Evolutionary conservation across 2,329 filamentous ascomycete genomes (phyloP).

Genomic region (Fonsecaea multimorphosa): DNA sequence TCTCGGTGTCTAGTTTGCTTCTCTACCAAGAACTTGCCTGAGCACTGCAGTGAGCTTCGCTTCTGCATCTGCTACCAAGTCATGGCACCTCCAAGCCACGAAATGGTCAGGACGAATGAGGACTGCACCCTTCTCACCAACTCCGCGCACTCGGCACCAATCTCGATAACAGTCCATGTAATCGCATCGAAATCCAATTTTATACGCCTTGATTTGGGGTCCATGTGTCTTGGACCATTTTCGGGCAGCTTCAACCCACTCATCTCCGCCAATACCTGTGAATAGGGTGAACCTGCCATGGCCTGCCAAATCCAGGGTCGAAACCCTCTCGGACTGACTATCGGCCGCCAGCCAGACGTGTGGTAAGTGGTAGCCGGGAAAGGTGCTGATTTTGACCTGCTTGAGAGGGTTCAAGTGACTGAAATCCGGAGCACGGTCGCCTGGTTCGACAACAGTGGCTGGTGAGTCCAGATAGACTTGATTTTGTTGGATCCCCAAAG

Average conservation of each 20-base stretch:
- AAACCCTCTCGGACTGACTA: background rate
- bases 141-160: background rate
- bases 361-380: slow-evolving; percentile 64
- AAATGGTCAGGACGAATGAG: slow-evolving; percentile 4
- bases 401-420: slow-evolving; percentile 48
- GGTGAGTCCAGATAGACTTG: slow-evolving; percentile 57
- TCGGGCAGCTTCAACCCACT: background rate
- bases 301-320: background rate
- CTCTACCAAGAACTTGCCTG: background rate
- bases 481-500: slow-evolving; percentile 63
- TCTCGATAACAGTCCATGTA: background rate
- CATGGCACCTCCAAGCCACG: background rate
- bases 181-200: background rate
- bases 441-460: slow-evolving; percentile 54
- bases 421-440: slow-evolving; percentile 42
- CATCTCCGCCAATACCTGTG: background rate
- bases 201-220: background rate
- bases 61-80: background rate
- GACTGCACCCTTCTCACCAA: background rate
- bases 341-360: slow-evolving; percentile 63
- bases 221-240: too few species aligned
- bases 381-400: slow-evolving; percentile 57
- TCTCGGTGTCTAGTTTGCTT: too few species aligned
- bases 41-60: background rate
- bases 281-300: background rate